These are phyloP conservation scores for Aspergillus novofumigatus DNA, from an alignment of 2,329 filamentous ascomycete genomes.

Conservation along the genomic window DNA sequence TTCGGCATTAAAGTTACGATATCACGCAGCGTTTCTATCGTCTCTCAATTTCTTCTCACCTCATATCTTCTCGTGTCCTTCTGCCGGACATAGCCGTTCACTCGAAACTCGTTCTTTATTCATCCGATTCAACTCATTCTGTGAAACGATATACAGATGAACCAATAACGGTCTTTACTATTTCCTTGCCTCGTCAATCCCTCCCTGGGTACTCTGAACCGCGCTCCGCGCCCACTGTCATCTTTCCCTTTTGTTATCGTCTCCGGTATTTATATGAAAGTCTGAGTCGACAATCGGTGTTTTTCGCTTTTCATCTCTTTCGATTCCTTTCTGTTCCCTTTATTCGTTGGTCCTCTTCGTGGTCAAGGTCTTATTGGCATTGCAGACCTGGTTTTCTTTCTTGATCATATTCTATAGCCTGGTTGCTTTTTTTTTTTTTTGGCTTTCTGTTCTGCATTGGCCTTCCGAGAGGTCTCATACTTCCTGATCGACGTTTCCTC, in stretches of 20 bases:
- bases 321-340: constrained; percentile 17
- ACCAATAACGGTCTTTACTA: constrained; percentile 38
- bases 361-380: constrained; percentile 19
- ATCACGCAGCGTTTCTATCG: constrained; percentile 36
- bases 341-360: constrained; percentile 21
- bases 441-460: constrained; percentile 13
- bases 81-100: constrained; percentile 15
- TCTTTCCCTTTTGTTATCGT: constrained; percentile 26
- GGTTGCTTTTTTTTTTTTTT: constrained; percentile 24
- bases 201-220: constrained; percentile 21
- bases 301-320: constrained; percentile 15
- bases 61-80: constrained; percentile 11
- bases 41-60: constrained; percentile 11
- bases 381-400: constrained; percentile 22
- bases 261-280: constrained; percentile 26
- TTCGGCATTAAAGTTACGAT: constrained; percentile 33
- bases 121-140: constrained; percentile 14
- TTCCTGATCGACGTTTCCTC: constrained; percentile 11
- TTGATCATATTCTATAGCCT: constrained; percentile 26
- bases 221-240: constrained; percentile 23
- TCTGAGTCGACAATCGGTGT: constrained; percentile 19
- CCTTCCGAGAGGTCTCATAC: constrained; percentile 12
- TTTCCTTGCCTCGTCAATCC: constrained; percentile 31
- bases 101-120: constrained; percentile 20
- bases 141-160: constrained; percentile 38